phyloP scores from a whole-genome alignment of 1,139 yeast genomes.

The Candida anutae region DNA sequence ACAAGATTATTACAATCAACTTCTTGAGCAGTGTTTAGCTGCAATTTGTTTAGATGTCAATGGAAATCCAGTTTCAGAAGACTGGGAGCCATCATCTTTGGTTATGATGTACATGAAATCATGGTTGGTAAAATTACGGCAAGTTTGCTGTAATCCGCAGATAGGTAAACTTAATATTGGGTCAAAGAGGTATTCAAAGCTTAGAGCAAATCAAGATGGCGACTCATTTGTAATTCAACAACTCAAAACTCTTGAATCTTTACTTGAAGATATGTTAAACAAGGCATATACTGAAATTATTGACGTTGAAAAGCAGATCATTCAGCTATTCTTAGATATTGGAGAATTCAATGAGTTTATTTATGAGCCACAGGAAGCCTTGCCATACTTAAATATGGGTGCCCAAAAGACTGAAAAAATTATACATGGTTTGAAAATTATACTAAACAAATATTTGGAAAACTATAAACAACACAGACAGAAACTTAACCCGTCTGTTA shows the following conservation, averaged over 20 bases:
- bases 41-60: conserved; percentile 52
- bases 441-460: conserved; percentile 11
- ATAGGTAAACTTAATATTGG: conserved; percentile 39
- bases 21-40: conserved; percentile 53
- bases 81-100: conserved; percentile 43
- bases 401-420: conserved; percentile 28
- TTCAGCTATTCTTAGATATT: conserved; percentile 37
- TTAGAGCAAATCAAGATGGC: conserved; percentile 2
- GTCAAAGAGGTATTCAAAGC: conserved; percentile 20
- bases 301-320: conserved; percentile 41
- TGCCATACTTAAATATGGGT: conserved; percentile 32
- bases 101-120: conserved; percentile 42
- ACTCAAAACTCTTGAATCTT: conserved; percentile 58
- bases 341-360: conserved; percentile 59
- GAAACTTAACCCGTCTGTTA: conserved; percentile 1
- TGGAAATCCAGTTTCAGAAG: conserved; percentile 47
- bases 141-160: conserved; percentile 79
- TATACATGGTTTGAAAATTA: conserved; percentile 13
- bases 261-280: conserved; percentile 55
- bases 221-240: conserved; percentile 14
- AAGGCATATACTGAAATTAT: conserved; percentile 43
- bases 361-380: conserved; percentile 43
- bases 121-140: conserved; percentile 66
- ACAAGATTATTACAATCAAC: conserved; percentile 67
- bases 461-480: conserved; percentile 8